Percentiles rank a stretch among this genome's conserved stretches.
These are phyloP conservation scores for Ustanciosporium gigantosporum DNA, from an alignment of 1,284 basidiomycete genomes.

Conservation along the genomic window DNA sequence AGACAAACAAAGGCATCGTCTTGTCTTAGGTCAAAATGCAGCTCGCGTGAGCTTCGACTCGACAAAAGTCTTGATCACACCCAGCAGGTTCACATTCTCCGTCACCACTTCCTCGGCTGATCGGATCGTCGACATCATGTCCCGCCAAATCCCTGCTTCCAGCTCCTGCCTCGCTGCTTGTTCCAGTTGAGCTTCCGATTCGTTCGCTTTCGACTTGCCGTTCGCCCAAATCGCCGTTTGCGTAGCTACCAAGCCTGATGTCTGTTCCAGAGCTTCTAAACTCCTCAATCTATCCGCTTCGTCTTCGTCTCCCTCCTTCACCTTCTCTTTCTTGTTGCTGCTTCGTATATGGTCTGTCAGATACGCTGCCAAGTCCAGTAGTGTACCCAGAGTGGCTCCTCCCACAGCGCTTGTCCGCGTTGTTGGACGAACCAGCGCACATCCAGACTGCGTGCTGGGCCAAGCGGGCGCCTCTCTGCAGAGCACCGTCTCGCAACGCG, in stretches of 20 bases:
- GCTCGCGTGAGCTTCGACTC: background rate
- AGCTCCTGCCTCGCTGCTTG: conserved; percentile 30
- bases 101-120: conserved; percentile 16
- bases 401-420: conserved; percentile 40
- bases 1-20: too few relatives aligned
- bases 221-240: conserved; percentile 38
- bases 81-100: background rate
- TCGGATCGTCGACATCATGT: conserved; percentile 22
- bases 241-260: conserved; percentile 21
- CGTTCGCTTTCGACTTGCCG: conserved; percentile 13
- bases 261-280: conserved; percentile 22
- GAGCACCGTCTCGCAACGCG: conserved; percentile 72
- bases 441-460: conserved; percentile 70
- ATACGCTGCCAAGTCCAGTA: conserved; percentile 45
- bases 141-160: conserved; percentile 25
- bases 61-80: background rate
- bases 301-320: conserved; percentile 3
- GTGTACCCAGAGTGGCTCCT: conserved; percentile 54
- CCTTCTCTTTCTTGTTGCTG: conserved; percentile 7
- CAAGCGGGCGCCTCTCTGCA: conserved; percentile 72
- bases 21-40: too few relatives aligned
- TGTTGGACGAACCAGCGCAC: conserved; percentile 26
- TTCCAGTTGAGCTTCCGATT: conserved; percentile 10
- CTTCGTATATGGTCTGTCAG: conserved; percentile 38
- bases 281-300: conserved; percentile 4